Base-by-base conservation (phyloP, 768 basidiomycete species). In the Pisolithus marmoratus region DNA sequence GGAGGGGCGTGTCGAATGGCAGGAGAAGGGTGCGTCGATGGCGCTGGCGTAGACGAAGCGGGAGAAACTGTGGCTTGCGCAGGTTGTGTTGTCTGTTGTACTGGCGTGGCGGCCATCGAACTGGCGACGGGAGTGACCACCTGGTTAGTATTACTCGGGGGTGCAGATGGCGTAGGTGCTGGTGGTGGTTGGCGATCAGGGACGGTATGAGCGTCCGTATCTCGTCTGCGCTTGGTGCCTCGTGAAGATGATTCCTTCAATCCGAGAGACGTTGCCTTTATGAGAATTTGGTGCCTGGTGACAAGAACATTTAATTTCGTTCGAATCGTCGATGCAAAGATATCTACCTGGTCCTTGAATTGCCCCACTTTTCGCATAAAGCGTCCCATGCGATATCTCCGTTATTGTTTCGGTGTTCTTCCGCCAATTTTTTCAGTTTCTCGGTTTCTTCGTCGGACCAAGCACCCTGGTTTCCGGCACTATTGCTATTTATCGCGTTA, bases 401-500 rank as follows among this genome's bases (percentile, higher is more conserved):
- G 15, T 61, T 72, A 27, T 64, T 65, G 47, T 72, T 66, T 51
- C 78, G 78, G 61, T 82, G 83, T 48, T 87, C 81, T 55, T 90
- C 89, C 0, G 85, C 82, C 20, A 91, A 62, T 48, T 75, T 80
- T 64, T 76, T 84, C 53, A 92, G 62, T 38, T 80, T 75, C 55
- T 87, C 85, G 0, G 78, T 80, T 62, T 92, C 90, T 53, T 85
- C 86, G 7, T 88, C 84, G 3, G 85, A 79, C 90, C 89, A 91
- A 7, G 85, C 75, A 0, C 87, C 88, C 47, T 85, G 83, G 49
- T 82, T 82, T 53, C 79, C 77, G 20, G 65, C 72, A 27, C 60
- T 68, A 41, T 60, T 64, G 31, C 60, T 68, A 38, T 60, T 64
- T 5, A 58, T 58, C 42, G 57, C 51, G 2, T 54, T 58, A 0